These are phyloP conservation scores for Septoria linicola DNA, from an alignment of 2,329 filamentous ascomycete genomes.

Conservation along the genomic window DNA sequence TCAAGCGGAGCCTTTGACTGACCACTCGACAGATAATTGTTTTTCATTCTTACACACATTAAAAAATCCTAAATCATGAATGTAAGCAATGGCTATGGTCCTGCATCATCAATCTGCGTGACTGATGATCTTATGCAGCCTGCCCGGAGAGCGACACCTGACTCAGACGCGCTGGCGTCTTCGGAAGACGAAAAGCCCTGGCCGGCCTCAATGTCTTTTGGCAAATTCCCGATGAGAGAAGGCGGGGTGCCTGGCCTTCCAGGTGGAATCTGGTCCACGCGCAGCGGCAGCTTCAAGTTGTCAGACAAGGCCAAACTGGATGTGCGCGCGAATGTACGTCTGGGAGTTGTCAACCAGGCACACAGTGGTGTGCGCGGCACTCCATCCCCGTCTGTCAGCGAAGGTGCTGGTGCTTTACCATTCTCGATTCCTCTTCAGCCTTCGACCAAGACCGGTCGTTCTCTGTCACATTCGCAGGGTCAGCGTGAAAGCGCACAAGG, in stretches of 20 bases:
- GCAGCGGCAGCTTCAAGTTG: conserved; percentile 37
- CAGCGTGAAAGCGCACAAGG: conserved; percentile 30
- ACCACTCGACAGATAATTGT: conserved; percentile 20
- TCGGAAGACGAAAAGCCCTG: conserved; percentile 77
- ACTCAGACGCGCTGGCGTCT: conserved; percentile 89
- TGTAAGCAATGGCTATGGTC: neutral
- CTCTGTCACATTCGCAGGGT: conserved; percentile 83
- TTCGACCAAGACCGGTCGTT: conserved; percentile 88
- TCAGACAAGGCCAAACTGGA: conserved; percentile 33
- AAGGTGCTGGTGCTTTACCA: conserved; percentile 62
- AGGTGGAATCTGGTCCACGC: conserved; percentile 39
- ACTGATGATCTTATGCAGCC: conserved; percentile 19
- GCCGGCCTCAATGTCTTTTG: conserved; percentile 57
- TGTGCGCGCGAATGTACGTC: conserved; percentile 30
- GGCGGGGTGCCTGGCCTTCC: conserved; percentile 44
- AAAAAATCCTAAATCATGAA: neutral
- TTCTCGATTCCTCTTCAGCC: conserved; percentile 87
- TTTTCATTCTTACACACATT: conserved; percentile 1
- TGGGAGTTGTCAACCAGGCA: conserved; percentile 36
- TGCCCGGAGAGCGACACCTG: conserved; percentile 80
- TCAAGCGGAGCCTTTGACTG: neutral
- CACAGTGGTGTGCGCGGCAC: conserved; percentile 34
- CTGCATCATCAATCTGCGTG: conserved; percentile 29
- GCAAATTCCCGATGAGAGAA: conserved; percentile 37
- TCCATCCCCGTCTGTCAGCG: conserved; percentile 38